Conservation (phyloP, 129 eudicot genomes). For the Artemisia annua region DNA sequence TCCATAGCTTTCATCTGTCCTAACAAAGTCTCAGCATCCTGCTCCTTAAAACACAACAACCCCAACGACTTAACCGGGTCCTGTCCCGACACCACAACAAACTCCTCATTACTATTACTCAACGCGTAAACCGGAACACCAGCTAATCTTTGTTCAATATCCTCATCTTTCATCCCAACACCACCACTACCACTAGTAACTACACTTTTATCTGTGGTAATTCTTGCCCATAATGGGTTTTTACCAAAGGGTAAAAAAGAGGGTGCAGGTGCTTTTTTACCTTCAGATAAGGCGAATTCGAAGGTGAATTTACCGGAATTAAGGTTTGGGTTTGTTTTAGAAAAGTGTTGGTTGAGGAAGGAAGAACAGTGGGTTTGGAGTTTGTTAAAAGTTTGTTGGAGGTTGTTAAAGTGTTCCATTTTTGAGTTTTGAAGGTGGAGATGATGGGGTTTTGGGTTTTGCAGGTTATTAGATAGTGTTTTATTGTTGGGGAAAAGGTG, state of each 20-base stretch:
- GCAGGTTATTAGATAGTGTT: neutral
- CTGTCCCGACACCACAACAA: slow-evolving; percentile 67
- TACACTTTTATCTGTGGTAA: slow-evolving; percentile 13
- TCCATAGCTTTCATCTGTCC: slow-evolving; percentile 67
- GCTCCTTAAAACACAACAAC: slow-evolving; percentile 69
- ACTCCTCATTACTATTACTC: slow-evolving; percentile 61
- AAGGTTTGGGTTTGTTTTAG: slow-evolving; percentile 17
- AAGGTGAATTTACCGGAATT: slow-evolving; percentile 15
- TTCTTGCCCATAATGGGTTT: slow-evolving; percentile 41
- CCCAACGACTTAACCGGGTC: slow-evolving; percentile 54
- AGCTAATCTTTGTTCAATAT: slow-evolving; percentile 61
- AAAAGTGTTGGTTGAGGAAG: slow-evolving; percentile 30
- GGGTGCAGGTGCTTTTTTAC: neutral
- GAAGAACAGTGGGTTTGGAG: slow-evolving; percentile 47
- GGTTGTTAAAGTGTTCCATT: slow-evolving; percentile 20
- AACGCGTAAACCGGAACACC: slow-evolving; percentile 87
- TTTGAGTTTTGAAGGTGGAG: slow-evolving; percentile 21
- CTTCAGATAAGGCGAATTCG: slow-evolving; percentile 28
- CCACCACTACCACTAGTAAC: neutral
- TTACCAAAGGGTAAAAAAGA: slow-evolving; percentile 12
- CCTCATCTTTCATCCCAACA: slow-evolving; percentile 38
- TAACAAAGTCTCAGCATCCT: slow-evolving; percentile 70
- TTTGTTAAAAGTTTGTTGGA: slow-evolving; percentile 46
- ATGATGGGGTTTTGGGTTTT: slow-evolving; percentile 11
- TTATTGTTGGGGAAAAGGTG: too few species aligned